Base-by-base conservation (phyloP, 2,329 filamentous ascomycete genomes). In the Aspergillus sp. region DNA sequence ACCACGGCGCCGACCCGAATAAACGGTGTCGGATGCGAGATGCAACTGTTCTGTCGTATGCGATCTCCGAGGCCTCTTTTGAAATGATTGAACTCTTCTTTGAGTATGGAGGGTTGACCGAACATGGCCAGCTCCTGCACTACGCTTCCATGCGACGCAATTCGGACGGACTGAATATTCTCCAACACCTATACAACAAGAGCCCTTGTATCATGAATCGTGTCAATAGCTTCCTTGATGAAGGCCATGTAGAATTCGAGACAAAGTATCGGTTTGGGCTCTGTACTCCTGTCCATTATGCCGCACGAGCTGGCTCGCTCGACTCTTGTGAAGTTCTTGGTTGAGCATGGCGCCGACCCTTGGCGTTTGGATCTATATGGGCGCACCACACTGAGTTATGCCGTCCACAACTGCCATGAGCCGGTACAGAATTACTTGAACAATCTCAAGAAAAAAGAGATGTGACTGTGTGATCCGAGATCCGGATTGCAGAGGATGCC, bases 1-100 rank as follows among this genome's bases (percentile, higher is more conserved):
- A 46, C n/a, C 46, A 36, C 42, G 51, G 51, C 36, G 51, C 51
- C n/a, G 26, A 53, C 38, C 51, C 51, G 2, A 53, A 53, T 24
- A 49, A 52, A 52, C 38, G 40, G 5, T 49, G 46, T 35, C 35
- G 10, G 13, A 14, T 49, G 16, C 51, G 51, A 20, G 47, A 53
- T 33, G 47, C 16, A 17, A 53, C 51, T 10, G 46, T 46, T 3
- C 30, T 50, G 1, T 50, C 51, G 10, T 53, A 46, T 30, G 51
- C 51, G 3, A 41, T 53, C 6, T 17, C 10, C 13, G 24, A 49
- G 9, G 51, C 32, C 9, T 24, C 46, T 2, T 47, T 53, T 22
- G 35, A 35, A 22, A 33, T 35, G 16, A 50, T 49, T 41, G 44
- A 49, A 33, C 17, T 44, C 8, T 22, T 53, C 17, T 50, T 53